phyloP scores from a whole-genome alignment of 352 stramenopile genomes.

The Phytophthora multivora region DNA sequence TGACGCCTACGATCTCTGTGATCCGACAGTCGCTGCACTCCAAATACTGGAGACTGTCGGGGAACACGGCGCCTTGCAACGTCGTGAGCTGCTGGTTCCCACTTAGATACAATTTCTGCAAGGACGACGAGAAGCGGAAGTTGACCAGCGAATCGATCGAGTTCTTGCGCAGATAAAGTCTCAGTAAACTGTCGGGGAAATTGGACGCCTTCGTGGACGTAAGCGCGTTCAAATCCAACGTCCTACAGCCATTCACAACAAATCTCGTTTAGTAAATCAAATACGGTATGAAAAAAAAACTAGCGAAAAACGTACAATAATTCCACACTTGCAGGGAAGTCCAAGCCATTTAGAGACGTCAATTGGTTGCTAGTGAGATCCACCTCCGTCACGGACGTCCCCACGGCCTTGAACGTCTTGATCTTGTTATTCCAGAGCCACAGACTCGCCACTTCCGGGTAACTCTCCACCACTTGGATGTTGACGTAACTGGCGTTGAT shows the following conservation, averaged over 20 bases:
- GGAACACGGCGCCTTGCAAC: constrained; percentile 49
- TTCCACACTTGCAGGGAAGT: constrained; percentile 30
- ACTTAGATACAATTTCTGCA: constrained; percentile 42
- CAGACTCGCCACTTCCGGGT: constrained; percentile 33
- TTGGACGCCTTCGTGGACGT: constrained; percentile 22
- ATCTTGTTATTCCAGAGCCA: constrained; percentile 57
- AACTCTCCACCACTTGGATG: constrained; percentile 35
- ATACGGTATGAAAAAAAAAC: background rate
- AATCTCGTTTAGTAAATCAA: constrained; percentile 14
- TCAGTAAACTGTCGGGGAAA: constrained; percentile 28
- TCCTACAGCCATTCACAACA: constrained; percentile 10
- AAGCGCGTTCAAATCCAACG: constrained; percentile 31
- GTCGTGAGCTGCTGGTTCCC: constrained; percentile 49
- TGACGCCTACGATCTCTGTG: constrained; percentile 30
- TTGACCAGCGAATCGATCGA: constrained; percentile 37
- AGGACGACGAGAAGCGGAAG: constrained; percentile 31
- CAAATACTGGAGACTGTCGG: constrained; percentile 43
- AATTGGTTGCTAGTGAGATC: constrained; percentile 38
- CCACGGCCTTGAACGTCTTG: constrained; percentile 35
- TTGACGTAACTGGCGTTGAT: constrained; percentile 39
- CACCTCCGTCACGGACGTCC: constrained; percentile 46
- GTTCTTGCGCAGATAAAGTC: constrained; percentile 39
- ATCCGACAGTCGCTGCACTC: constrained; percentile 38
- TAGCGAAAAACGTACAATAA: constrained; percentile 29
- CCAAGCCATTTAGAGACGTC: constrained; percentile 29